Percentiles rank a stretch among this genome's conserved stretches.
Evolutionary conservation across 768 basidiomycete genomes (phyloP).

Genomic region (Rhodotorula paludigena): DNA sequence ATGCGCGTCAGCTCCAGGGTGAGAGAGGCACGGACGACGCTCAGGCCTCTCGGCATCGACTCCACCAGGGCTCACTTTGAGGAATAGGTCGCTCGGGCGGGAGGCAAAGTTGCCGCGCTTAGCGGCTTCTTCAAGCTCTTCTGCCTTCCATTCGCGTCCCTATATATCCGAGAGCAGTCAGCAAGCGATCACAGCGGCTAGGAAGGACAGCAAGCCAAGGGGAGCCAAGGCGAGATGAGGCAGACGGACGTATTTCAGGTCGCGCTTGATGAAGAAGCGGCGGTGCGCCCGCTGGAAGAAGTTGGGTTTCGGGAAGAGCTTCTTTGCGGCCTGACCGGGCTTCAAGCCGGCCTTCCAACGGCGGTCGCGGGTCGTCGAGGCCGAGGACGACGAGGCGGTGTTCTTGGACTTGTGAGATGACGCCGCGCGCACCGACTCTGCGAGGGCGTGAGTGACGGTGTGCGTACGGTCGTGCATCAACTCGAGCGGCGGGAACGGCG

Average conservation of each 20-base stretch:
- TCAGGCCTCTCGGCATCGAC: background rate
- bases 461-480: conserved; percentile 21
- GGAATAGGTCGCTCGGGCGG: conserved; percentile 59
- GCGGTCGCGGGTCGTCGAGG: background rate
- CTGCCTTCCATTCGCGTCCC: conserved; percentile 44
- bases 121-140: conserved; percentile 53
- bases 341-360: conserved; percentile 36
- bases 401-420: conserved; percentile 10
- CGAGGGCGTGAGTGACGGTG: conserved; percentile 21
- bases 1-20: background rate
- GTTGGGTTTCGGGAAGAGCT: conserved; percentile 50
- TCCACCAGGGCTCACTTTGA: no score
- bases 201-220: no score
- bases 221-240: background rate
- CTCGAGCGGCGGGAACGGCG: conserved; percentile 31
- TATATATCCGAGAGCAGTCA: no score
- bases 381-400: background rate
- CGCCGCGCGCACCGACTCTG: background rate
- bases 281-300: conserved; percentile 42
- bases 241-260: conserved; percentile 43
- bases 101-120: conserved; percentile 56
- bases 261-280: conserved; percentile 48
- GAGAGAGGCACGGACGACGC: background rate
- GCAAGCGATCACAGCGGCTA: no score
- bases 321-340: conserved; percentile 49